Conservation (phyloP, 1,139 yeast species). For the Yueomyces sp. region DNA sequence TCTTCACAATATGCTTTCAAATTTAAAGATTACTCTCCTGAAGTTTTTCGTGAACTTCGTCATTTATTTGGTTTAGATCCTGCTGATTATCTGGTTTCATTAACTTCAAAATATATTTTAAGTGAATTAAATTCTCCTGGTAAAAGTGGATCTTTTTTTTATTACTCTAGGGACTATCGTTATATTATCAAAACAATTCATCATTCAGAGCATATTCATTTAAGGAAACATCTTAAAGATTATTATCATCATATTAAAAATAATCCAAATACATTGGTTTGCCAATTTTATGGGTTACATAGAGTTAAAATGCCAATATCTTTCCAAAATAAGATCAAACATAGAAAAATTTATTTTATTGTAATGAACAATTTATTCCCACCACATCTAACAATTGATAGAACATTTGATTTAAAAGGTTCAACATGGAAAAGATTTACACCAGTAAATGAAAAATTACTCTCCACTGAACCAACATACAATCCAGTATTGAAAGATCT, state of each 20-base stretch:
- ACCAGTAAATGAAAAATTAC: slow-evolving; percentile 13
- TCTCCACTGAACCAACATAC: slow-evolving; percentile 9
- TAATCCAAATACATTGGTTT: slow-evolving; percentile 78
- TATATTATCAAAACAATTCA: slow-evolving; percentile 94
- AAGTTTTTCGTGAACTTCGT: slow-evolving; percentile 80
- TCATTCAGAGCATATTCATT: slow-evolving; percentile 79
- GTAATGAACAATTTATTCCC: slow-evolving; percentile 98
- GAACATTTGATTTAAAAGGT: slow-evolving; percentile 86
- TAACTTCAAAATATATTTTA: slow-evolving; percentile 84
- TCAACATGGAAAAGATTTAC: slow-evolving; percentile 78
- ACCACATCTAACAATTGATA: slow-evolving; percentile 78
- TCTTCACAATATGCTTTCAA: slow-evolving; percentile 84
- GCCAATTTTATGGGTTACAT: slow-evolving; percentile 93
- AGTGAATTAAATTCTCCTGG: slow-evolving; percentile 95
- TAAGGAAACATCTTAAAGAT: slow-evolving; percentile 60
- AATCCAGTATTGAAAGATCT: slow-evolving; percentile 59
- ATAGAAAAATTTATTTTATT: slow-evolving; percentile 78
- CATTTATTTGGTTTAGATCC: slow-evolving; percentile 78
- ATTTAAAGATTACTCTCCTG: slow-evolving; percentile 92
- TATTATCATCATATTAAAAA: slow-evolving; percentile 71
- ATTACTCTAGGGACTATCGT: slow-evolving; percentile 84
- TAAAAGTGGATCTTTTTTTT: slow-evolving; percentile 91
- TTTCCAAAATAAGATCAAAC: slow-evolving; percentile 29
- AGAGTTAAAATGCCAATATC: slow-evolving; percentile 81
- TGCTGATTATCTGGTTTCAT: slow-evolving; percentile 85